Base-by-base conservation (phyloP, 1,284 basidiomycete species). In the Pisolithus thermaeus region DNA sequence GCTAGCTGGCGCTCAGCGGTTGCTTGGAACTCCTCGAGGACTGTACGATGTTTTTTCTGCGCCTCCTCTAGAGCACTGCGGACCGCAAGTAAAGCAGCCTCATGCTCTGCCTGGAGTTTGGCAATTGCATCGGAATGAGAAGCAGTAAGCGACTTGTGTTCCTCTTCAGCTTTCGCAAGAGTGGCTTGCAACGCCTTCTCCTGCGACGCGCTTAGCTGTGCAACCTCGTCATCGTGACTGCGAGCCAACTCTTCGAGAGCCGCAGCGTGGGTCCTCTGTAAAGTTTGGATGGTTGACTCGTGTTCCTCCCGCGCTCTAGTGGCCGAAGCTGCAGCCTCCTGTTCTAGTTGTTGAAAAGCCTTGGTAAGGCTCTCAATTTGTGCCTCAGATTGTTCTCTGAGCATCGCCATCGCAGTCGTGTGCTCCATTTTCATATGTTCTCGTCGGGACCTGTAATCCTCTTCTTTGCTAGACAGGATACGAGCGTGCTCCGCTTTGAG, bases 401-500 rank as follows among this genome's bases (percentile, higher is more conserved):
- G 43, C 43, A 61, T 61, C 4, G 68, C 64, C 43, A 76, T 52
- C 7, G 70, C 63, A 2, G 64, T 61, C 4, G 64, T 50, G 47
- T 79, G 75, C 52, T 75, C 73, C 9, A 68, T 59, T 50, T 72
- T 73, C 53, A 73, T 62, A 46, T 65, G 68, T 58, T 73, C 70
- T 18, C 75, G 63, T n/a, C 69, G 65, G 23, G 63, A 54, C 40
- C 73, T 66, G 55, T 84, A 78, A 51, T 84, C 81, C 49, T 84
- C 81, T 46, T 80, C 79, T 62, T 80, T 81, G 44, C 74, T 73
- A 32, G 75, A 69, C 40, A 86, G 59, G 18, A 70, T 64, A 36
- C 77, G 71, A 2, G 69, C 64, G 60, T 87, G 84, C 27, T 84
- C 81, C 16, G 76, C 74, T 62, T 80, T 83, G 45, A 85, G 66